A percentile compares a stretch with the other conserved stretches of the same genome.
These are phyloP conservation scores for Chrysoporthe puriensis DNA, from an alignment of 2,329 filamentous ascomycete genomes.

Conservation along the genomic window DNA sequence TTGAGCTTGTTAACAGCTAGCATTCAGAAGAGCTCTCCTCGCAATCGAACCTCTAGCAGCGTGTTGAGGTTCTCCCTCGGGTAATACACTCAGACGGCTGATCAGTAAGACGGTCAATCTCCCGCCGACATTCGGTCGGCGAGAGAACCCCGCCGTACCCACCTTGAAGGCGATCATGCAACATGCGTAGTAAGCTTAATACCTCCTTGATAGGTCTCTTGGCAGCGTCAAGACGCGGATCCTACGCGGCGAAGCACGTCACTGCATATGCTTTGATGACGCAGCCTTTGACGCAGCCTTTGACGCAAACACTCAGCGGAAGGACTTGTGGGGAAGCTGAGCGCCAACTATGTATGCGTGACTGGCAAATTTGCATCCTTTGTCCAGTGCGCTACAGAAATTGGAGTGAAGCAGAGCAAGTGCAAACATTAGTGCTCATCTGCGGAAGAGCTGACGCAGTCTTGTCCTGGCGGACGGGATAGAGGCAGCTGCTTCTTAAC, in stretches of 20 bases:
- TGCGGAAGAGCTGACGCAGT: neutral
- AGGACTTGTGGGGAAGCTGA: neutral
- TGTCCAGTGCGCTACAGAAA: neutral
- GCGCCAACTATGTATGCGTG: too few species aligned
- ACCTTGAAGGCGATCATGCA: neutral
- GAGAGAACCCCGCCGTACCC: neutral
- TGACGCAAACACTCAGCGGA: neutral
- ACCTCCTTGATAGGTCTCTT: neutral
- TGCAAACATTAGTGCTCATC: neutral
- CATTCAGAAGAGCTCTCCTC: too few species aligned
- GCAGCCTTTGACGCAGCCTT: neutral
- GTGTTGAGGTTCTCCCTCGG: too few species aligned
- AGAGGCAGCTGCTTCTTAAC: neutral
- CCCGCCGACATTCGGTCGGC: neutral
- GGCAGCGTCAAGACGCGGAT: neutral
- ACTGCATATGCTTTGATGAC: neutral
- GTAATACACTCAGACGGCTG: too few species aligned
- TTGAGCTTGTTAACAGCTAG: too few species aligned
- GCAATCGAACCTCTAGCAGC: too few species aligned
- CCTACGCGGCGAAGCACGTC: slow-evolving; percentile 3
- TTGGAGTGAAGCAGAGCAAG: neutral
- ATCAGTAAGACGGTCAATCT: neutral
- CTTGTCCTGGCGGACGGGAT: neutral
- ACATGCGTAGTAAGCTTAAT: neutral
- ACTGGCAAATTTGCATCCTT: too few species aligned